These are phyloP conservation scores for Aspergillus avenaceus DNA, from an alignment of 495 filamentous ascomycete species.

Conservation along the genomic window DNA sequence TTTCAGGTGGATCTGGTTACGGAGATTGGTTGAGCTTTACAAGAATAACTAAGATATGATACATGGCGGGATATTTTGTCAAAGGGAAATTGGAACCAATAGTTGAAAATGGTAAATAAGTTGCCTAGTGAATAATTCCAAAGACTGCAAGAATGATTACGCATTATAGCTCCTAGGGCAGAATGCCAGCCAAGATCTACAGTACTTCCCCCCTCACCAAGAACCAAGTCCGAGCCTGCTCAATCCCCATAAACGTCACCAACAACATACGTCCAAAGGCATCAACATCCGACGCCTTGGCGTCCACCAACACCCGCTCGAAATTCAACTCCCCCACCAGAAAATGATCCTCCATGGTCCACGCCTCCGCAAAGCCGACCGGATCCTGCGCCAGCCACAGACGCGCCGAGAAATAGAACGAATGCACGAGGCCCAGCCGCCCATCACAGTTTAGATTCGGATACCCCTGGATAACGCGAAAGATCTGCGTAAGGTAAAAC, in stretches of 20 bases:
- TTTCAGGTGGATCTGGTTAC: not conserved
- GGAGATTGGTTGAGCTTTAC: not conserved
- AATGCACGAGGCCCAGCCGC: constrained; percentile 28
- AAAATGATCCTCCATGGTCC: constrained; percentile 42
- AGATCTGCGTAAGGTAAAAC: constrained; percentile 35
- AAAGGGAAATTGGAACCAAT: not conserved
- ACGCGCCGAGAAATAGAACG: constrained; percentile 42
- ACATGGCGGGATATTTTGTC: not conserved
- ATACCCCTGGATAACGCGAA: constrained; percentile 29
- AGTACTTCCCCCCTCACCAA: constrained; percentile 23
- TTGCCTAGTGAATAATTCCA: too few relatives aligned
- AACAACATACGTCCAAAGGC: constrained; percentile 43
- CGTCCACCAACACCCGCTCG: constrained; percentile 22
- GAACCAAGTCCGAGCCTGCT: constrained; percentile 44
- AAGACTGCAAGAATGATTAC: too few relatives aligned
- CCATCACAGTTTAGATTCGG: constrained; percentile 26
- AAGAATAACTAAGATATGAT: not conserved
- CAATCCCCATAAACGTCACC: constrained; percentile 37
- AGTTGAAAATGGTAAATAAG: not conserved
- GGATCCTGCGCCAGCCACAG: constrained; percentile 43
- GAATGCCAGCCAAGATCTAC: constrained; percentile 1
- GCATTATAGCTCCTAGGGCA: too few relatives aligned
- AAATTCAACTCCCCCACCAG: constrained; percentile 40
- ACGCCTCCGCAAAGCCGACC: constrained; percentile 44
- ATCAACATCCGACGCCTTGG: constrained; percentile 44